Evolutionary conservation across 192 early-diverging fungal species (phyloP), one percentile per base, ranked within the genome.

Genomic region (Linderina pennispora): DNA sequence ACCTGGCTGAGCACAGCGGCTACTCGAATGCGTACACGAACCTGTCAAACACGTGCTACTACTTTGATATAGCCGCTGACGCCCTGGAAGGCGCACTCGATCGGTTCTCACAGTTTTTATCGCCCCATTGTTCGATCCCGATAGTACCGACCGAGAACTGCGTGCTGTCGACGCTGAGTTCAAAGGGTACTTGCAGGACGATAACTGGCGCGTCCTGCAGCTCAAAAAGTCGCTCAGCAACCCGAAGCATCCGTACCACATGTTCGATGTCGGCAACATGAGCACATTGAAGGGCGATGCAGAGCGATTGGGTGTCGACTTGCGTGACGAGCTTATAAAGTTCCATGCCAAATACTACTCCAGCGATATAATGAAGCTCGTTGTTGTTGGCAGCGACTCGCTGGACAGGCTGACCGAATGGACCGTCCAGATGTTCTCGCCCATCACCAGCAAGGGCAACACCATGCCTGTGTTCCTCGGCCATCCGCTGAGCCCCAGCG

Each of bases 141-240:
- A 77, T 17, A 85, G 87, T 49, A 86, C 85, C 11, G 92, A 90
- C 18, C 80, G 90, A 9, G 95, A 98, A 74, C 58, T 96, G 39
- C 72, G 76, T 3, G 92, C 90, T 2, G 90, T 98, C 0, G 90
- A 98, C 60, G 93, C 92, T 1, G 94, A 98, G 46, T 86, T 87
- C 65, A 90, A 91, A 42, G 84, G 87, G 40, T 84, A 89, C 47
- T 35, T 89, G 14, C 90, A 90, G 46, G 59, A 62, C 14, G 88
- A 92, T 49, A 60, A 48, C 33, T 91, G 91, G 85, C 62, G 82
- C 23, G 65, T 81, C 40, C 20, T 22, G 18, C 42, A 14, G 18
- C 17, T 32, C 14, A 5, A 17, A 23, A 45, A 22, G 7, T 36
- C 38, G 31, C 40, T 43, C 2, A 16, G 63, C 3, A 79, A 82